Percentiles rank a stretch among this genome's conserved stretches.
phyloP scores from a whole-genome alignment of 768 basidiomycete genomes.

The Podaxis sp. region DNA sequence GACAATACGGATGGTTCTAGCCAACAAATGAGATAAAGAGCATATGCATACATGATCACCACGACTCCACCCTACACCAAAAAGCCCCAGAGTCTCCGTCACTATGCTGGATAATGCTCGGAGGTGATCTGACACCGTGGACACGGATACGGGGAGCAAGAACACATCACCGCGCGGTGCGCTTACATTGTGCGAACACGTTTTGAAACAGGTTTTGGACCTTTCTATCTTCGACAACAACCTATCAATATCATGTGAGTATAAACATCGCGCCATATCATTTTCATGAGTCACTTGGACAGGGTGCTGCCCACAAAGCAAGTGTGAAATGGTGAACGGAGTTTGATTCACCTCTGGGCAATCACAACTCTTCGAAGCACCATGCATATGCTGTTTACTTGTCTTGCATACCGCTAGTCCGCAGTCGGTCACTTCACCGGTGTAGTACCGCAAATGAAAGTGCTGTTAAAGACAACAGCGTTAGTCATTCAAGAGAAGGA shows the following conservation, averaged over 20 bases:
- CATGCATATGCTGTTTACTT: constrained; percentile 39
- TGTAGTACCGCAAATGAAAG: constrained; percentile 46
- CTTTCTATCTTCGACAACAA: constrained; percentile 36
- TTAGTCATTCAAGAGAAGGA: neutral
- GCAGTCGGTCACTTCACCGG: constrained; percentile 40
- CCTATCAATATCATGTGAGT: constrained; percentile 19
- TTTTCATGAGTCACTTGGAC: neutral
- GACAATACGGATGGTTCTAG: neutral
- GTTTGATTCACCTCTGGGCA: constrained; percentile 33
- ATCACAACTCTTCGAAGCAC: constrained; percentile 34
- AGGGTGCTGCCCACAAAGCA: neutral
- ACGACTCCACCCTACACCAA: constrained; percentile 10
- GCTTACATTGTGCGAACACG: constrained; percentile 36
- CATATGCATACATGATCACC: constrained; percentile 10
- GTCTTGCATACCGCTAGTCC: constrained; percentile 32
- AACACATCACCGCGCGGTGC: constrained; percentile 26
- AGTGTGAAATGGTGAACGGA: too few relatives aligned
- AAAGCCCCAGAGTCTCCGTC: neutral
- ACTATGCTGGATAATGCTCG: neutral
- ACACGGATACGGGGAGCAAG: neutral
- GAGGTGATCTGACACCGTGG: neutral
- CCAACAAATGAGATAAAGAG: constrained; percentile 1
- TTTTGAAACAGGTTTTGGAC: constrained; percentile 46
- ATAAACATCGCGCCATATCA: neutral
- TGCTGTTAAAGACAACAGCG: constrained; percentile 27